Conservation (phyloP, 2,329 filamentous ascomycete species). For the Fusarium musae region DNA sequence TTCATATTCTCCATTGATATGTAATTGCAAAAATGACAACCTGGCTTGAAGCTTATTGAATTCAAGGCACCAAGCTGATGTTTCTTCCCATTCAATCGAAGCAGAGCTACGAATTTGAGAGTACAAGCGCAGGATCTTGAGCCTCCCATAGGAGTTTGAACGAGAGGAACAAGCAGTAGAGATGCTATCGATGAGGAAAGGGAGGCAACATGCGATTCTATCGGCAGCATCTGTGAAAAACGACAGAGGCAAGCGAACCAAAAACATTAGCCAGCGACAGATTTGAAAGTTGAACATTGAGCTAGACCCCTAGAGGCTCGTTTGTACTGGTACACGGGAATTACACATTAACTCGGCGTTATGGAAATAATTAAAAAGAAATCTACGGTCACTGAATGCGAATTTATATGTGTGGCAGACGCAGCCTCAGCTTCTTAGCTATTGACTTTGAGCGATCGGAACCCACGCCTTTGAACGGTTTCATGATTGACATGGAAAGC, state of each 20-base stretch:
- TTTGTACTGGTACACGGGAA: not conserved
- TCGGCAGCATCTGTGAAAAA: not conserved
- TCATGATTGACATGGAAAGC: slow-evolving; percentile 7
- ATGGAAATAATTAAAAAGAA: not conserved
- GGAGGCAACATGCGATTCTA: not conserved
- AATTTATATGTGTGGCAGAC: not conserved
- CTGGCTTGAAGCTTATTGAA: not conserved
- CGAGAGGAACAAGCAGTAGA: not conserved
- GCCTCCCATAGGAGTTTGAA: not conserved
- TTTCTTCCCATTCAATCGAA: not conserved
- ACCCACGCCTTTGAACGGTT: not conserved
- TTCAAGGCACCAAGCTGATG: not conserved
- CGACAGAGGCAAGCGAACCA: not conserved
- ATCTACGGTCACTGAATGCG: not conserved
- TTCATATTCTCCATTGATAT: not conserved
- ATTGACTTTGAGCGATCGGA: not conserved
- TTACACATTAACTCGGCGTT: not conserved
- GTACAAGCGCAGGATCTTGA: not conserved
- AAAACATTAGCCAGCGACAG: not conserved
- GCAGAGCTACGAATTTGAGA: not conserved
- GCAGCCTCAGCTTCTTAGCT: not conserved
- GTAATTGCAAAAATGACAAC: not conserved
- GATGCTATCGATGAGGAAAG: not conserved
- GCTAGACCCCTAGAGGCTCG: not conserved
- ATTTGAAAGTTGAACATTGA: slow-evolving; percentile 22